A percentile compares a stretch with the other conserved stretches of the same genome.
phyloP scores from a whole-genome alignment of 2,329 filamentous ascomycete genomes.

The Colletotrichum tabaci region DNA sequence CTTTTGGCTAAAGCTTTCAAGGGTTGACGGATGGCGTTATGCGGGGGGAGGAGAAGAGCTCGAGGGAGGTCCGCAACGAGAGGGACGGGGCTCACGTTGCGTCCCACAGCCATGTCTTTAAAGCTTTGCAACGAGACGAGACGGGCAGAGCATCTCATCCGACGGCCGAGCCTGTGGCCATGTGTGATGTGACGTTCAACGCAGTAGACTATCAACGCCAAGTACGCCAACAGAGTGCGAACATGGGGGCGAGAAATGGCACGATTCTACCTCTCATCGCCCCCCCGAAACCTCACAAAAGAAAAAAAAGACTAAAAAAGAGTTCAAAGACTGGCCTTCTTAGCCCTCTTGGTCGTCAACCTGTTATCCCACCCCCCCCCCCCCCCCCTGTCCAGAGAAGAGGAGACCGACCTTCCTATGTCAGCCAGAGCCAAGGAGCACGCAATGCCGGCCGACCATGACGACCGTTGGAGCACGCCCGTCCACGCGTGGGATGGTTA shows the following conservation, averaged over 20 bases:
- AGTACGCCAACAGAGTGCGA: slow-evolving; percentile 15
- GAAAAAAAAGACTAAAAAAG: too few relatives aligned
- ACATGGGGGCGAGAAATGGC: slow-evolving; percentile 16
- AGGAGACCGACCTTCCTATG: slow-evolving; percentile 33
- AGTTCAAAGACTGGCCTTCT: too few relatives aligned
- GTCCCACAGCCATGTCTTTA: slow-evolving; percentile 20
- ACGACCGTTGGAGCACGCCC: slow-evolving; percentile 21
- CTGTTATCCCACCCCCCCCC: too few relatives aligned
- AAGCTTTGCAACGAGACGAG: not conserved
- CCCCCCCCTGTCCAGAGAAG: not conserved
- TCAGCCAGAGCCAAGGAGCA: slow-evolving; percentile 40
- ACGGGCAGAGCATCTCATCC: not conserved
- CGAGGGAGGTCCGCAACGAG: not conserved
- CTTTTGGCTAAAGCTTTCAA: not conserved
- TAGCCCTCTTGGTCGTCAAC: too few relatives aligned
- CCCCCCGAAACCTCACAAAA: not conserved
- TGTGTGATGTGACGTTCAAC: not conserved
- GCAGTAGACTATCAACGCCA: not conserved
- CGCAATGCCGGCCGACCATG: slow-evolving; percentile 37
- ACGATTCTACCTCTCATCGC: not conserved
- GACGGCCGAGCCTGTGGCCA: not conserved
- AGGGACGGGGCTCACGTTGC: not conserved
- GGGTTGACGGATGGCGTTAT: not conserved
- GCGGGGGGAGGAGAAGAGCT: not conserved
- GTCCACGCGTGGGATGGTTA: not conserved